Evolutionary conservation across 805 yeast species (phyloP).

Genomic region (Saturnispora silvae): DNA sequence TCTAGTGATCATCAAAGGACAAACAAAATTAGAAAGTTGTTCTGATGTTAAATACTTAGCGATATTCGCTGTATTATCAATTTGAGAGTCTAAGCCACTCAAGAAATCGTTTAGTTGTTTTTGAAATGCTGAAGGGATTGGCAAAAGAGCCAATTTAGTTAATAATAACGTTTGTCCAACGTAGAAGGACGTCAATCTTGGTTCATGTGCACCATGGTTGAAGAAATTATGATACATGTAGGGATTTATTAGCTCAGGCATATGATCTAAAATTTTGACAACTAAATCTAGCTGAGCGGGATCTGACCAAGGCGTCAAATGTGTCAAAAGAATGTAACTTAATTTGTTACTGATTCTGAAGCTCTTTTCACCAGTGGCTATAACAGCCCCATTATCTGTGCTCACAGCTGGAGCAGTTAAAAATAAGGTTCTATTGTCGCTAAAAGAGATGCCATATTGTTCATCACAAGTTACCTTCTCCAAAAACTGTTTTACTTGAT

Average conservation of each 20-base stretch:
- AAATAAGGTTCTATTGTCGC: slow-evolving; percentile 44
- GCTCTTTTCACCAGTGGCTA: slow-evolving; percentile 37
- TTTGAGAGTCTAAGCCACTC: slow-evolving; percentile 5
- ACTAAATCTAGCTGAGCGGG: slow-evolving; percentile 48
- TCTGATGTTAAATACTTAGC: slow-evolving; percentile 10
- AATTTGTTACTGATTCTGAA: slow-evolving; percentile 61
- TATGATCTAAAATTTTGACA: slow-evolving; percentile 35
- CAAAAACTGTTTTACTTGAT: slow-evolving; percentile 37
- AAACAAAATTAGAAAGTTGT: slow-evolving; percentile 41
- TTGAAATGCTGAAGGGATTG: slow-evolving; percentile 36
- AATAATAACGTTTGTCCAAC: slow-evolving; percentile 58
- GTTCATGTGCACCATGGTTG: slow-evolving; percentile 66
- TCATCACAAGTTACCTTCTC: slow-evolving; percentile 38
- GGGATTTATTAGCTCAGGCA: slow-evolving; percentile 67
- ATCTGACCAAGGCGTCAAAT: slow-evolving; percentile 76
- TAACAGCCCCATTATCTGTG: slow-evolving; percentile 30
- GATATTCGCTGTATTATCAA: not conserved
- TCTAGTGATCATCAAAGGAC: slow-evolving; percentile 57
- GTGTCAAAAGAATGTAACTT: slow-evolving; percentile 48
- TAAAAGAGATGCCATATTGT: slow-evolving; percentile 36
- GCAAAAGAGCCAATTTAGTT: slow-evolving; percentile 46
- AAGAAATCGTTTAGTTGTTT: slow-evolving; percentile 9
- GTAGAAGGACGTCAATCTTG: slow-evolving; percentile 75
- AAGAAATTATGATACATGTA: slow-evolving; percentile 46
- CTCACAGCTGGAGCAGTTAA: slow-evolving; percentile 6